These are phyloP conservation scores for Barbarea vulgaris DNA, from an alignment of 345 rosid genomes.

Conservation along the genomic window DNA sequence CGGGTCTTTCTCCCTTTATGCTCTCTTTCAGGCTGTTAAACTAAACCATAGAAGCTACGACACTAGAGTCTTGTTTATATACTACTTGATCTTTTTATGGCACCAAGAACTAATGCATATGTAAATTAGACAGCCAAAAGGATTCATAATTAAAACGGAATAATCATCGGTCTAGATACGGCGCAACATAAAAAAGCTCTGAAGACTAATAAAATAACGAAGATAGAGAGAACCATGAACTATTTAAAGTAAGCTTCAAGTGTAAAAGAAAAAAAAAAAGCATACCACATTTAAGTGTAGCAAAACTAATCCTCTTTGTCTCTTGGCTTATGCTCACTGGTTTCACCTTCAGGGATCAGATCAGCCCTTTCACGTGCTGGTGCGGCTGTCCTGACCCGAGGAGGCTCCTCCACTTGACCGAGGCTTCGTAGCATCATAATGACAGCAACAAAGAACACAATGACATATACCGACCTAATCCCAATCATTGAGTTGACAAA, in stretches of 20 bases:
- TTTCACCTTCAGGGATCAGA: constrained; percentile 47
- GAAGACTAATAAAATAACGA: background rate
- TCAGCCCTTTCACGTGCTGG: constrained; percentile 33
- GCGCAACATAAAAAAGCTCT: constrained; percentile 17
- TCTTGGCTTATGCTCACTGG: constrained; percentile 45
- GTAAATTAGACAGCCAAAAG: background rate
- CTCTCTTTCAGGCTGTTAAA: constrained; percentile 55
- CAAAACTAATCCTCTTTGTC: constrained; percentile 69
- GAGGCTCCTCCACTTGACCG: constrained; percentile 59
- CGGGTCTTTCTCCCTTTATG: background rate
- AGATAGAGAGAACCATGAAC: background rate
- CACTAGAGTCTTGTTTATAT: background rate
- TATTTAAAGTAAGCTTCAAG: constrained; percentile 4
- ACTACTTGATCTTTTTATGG: constrained; percentile 2
- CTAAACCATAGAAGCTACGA: background rate
- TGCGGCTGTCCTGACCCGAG: constrained; percentile 45
- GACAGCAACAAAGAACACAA: constrained; percentile 70
- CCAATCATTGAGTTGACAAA: constrained; percentile 69
- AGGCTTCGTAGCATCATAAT: constrained; percentile 57
- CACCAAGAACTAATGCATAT: constrained; percentile 15
- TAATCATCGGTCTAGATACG: background rate
- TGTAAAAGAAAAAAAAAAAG: constrained; percentile 13
- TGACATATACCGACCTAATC: constrained; percentile 55
- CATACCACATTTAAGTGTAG: constrained; percentile 19
- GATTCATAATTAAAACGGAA: background rate